Evolutionary conservation across 441 rosid genomes (phyloP).

Genomic region (Viola pubescens): DNA sequence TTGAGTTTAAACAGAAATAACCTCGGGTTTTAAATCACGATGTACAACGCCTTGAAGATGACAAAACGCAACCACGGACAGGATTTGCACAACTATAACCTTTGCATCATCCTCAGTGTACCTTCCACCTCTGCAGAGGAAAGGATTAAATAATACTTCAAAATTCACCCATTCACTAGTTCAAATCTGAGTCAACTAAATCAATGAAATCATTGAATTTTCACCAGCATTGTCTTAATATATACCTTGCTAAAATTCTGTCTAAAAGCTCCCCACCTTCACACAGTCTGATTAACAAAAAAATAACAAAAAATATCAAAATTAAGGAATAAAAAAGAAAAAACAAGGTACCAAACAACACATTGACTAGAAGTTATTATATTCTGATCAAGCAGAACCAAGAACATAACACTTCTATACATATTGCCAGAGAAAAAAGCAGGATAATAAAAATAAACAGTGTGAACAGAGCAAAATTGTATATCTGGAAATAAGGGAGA

Average conservation of each 20-base stretch:
- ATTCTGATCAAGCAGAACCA: neutral
- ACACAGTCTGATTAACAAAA: conserved; percentile 53
- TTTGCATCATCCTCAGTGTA: conserved; percentile 87
- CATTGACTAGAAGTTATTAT: neutral
- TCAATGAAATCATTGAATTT: too few relatives aligned
- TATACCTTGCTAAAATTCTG: conserved; percentile 78
- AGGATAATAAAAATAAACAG: neutral
- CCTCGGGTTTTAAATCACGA: conserved; percentile 95
- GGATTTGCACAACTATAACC: conserved; percentile 65
- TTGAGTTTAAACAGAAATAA: conserved; percentile 21
- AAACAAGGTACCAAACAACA: neutral
- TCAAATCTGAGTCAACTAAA: neutral
- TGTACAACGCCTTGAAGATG: conserved; percentile 98
- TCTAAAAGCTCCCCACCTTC: conserved; percentile 92
- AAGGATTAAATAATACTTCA: conserved; percentile 3
- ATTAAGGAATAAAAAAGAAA: conserved; percentile 5
- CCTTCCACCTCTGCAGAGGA: conserved; percentile 65
- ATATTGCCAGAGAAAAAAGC: neutral
- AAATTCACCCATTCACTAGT: conserved; percentile 2
- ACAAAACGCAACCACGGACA: conserved; percentile 79
- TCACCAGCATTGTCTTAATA: neutral
- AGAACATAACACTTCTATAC: neutral
- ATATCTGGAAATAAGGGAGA: neutral
- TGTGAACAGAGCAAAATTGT: conserved; percentile 12
- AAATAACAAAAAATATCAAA: conserved; percentile 9